Percentiles rank a stretch among this genome's conserved stretches.
Evolutionary conservation across 2,329 filamentous ascomycete species (phyloP).

Genomic region (Hyphodiscus sp.): DNA sequence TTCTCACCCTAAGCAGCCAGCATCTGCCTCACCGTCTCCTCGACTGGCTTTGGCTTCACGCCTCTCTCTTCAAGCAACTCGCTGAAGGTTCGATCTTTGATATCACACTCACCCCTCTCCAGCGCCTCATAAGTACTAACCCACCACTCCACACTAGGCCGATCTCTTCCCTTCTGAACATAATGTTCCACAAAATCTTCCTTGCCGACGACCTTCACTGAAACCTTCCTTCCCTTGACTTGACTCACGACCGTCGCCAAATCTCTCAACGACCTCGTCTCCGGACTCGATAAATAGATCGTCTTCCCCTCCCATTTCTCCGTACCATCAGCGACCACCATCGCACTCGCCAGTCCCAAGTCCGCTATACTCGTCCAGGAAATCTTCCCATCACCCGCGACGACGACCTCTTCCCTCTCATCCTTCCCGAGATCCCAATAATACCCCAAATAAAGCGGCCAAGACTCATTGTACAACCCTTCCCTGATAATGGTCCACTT

Average conservation of each 20-base stretch:
- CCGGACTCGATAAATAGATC: background rate
- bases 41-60: background rate
- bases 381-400: conserved; percentile 23
- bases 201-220: background rate
- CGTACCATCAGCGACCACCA: conserved; percentile 14
- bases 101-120: background rate
- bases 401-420: conserved; percentile 17
- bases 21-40: background rate
- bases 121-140: background rate
- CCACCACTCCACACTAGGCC: background rate
- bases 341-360: conserved; percentile 18
- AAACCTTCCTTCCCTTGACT: background rate
- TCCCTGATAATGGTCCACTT: conserved; percentile 22
- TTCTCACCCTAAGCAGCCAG: background rate
- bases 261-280: background rate
- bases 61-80: background rate
- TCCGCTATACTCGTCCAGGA: conserved; percentile 23
- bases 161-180: background rate
- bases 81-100: background rate
- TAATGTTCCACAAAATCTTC: background rate
- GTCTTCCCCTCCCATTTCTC: conserved; percentile 1
- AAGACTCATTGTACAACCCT: conserved; percentile 24
- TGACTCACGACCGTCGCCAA: background rate
- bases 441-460: conserved; percentile 24
- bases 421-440: conserved; percentile 11